phyloP scores from a whole-genome alignment of 805 yeast species.

The Suhomyces emberorum region DNA sequence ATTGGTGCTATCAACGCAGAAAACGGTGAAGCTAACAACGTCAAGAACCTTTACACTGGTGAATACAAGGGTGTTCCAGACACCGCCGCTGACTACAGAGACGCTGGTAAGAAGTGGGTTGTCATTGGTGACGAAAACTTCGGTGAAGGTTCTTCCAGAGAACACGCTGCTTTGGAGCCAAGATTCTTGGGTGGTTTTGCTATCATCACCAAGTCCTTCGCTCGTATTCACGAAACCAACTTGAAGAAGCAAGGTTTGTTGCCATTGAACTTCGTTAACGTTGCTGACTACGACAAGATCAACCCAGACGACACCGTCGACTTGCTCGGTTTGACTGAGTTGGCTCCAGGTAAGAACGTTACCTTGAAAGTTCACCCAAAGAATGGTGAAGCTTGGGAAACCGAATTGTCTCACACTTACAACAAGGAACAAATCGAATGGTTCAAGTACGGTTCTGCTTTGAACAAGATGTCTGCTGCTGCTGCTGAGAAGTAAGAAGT shows the following conservation, averaged over 20 bases:
- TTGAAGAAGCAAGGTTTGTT: conserved; percentile 98
- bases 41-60: conserved; percentile 89
- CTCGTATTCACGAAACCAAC: conserved; percentile 99
- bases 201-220: conserved; percentile 95
- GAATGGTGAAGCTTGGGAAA: conserved; percentile 81
- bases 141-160: conserved; percentile 99
- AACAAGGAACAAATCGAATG: conserved; percentile 96
- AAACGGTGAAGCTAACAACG: conserved; percentile 89
- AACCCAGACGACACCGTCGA: conserved; percentile 87
- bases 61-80: conserved; percentile 94
- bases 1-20: conserved; percentile 98
- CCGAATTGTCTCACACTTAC: conserved; percentile 93
- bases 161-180: conserved; percentile 99
- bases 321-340: conserved; percentile 74
- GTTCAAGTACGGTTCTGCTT: conserved; percentile 99
- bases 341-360: conserved; percentile 91
- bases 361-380: conserved; percentile 70
- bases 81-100: conserved; percentile 93
- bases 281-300: conserved; percentile 90
- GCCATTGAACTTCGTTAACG: conserved; percentile 90
- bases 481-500: conserved; percentile 7
- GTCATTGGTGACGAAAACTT: conserved; percentile 97
- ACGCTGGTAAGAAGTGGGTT: conserved; percentile 90
- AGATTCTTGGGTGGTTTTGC: conserved; percentile 98
- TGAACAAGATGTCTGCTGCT: conserved; percentile 81